Evolutionary conservation across 2,329 filamentous ascomycete species (phyloP).

Genomic region (Microcyclospora tardicrescens): DNA sequence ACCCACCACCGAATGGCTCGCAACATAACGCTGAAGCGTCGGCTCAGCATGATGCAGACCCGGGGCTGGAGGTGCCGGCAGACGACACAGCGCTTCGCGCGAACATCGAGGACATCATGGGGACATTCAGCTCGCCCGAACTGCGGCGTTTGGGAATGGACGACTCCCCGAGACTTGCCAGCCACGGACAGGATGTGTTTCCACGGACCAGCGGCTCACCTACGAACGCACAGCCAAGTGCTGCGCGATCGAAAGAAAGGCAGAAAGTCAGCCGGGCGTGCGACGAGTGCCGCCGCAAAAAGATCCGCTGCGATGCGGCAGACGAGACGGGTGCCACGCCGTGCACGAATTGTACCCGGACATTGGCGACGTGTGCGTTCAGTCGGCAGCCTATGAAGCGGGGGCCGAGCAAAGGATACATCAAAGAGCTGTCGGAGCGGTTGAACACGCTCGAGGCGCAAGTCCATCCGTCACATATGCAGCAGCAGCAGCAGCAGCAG

Average conservation of each 20-base stretch:
- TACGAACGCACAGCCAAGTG: slow-evolving; percentile 6
- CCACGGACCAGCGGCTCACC: slow-evolving; percentile 11
- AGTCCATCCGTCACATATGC: slow-evolving; percentile 31
- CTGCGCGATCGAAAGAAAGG: slow-evolving; percentile 41
- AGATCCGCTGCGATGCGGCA: slow-evolving; percentile 73
- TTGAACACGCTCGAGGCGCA: slow-evolving; percentile 73
- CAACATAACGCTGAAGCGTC: no score
- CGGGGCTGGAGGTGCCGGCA: neutral
- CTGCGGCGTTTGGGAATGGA: neutral
- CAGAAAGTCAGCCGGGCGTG: slow-evolving; percentile 81
- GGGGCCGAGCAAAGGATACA: slow-evolving; percentile 85
- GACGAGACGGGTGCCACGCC: slow-evolving; percentile 59
- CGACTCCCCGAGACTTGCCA: neutral
- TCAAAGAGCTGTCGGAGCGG: slow-evolving; percentile 79
- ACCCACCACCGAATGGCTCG: no score
- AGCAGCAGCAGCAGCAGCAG: slow-evolving; percentile 17
- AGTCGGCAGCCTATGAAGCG: slow-evolving; percentile 68
- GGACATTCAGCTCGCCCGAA: neutral
- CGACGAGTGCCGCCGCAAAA: slow-evolving; percentile 79
- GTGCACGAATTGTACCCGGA: slow-evolving; percentile 70
- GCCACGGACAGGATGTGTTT: slow-evolving; percentile 2
- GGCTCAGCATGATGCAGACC: no score
- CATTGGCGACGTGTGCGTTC: slow-evolving; percentile 67
- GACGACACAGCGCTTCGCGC: slow-evolving; percentile 8
- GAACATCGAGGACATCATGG: slow-evolving; percentile 5